Evolutionary conservation across 1,284 basidiomycete genomes (phyloP).

Genomic region (Amylostereum areolatum): DNA sequence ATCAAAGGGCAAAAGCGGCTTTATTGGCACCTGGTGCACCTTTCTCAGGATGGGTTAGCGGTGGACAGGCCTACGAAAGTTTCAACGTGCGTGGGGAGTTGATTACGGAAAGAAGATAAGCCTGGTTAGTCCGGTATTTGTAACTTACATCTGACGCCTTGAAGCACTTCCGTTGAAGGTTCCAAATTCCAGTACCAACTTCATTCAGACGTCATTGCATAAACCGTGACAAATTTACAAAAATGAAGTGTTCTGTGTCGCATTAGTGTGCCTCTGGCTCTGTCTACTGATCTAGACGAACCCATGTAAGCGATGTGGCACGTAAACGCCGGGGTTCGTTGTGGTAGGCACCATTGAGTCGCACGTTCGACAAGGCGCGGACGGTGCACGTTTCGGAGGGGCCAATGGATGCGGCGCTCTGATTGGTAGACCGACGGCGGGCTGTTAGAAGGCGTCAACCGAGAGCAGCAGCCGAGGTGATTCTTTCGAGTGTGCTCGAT

Average conservation of each 20-base stretch:
- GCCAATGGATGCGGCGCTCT: neutral
- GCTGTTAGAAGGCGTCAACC: neutral
- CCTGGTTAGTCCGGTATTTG: too few species aligned
- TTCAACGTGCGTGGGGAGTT: neutral
- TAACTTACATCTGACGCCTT: too few species aligned
- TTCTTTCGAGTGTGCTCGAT: neutral
- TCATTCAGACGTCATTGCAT: too few species aligned
- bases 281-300: too few species aligned
- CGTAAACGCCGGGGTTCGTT: too few species aligned
- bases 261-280: too few species aligned
- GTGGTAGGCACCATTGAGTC: neutral
- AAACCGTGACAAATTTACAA: too few species aligned
- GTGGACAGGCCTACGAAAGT: neutral
- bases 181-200: too few species aligned
- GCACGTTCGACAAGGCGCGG: neutral
- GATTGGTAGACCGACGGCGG: neutral
- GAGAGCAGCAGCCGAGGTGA: neutral
- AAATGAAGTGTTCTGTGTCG: too few species aligned
- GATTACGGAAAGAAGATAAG: too few species aligned
- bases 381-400: neutral
- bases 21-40: slow-evolving; percentile 4
- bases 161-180: too few species aligned
- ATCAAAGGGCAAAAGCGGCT: slow-evolving; percentile 8
- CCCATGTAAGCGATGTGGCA: too few species aligned
- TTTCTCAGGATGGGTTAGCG: slow-evolving; percentile 12